These are phyloP conservation scores for Verticillium tricorpus DNA, from an alignment of 2,329 filamentous ascomycete species.

Conservation along the genomic window DNA sequence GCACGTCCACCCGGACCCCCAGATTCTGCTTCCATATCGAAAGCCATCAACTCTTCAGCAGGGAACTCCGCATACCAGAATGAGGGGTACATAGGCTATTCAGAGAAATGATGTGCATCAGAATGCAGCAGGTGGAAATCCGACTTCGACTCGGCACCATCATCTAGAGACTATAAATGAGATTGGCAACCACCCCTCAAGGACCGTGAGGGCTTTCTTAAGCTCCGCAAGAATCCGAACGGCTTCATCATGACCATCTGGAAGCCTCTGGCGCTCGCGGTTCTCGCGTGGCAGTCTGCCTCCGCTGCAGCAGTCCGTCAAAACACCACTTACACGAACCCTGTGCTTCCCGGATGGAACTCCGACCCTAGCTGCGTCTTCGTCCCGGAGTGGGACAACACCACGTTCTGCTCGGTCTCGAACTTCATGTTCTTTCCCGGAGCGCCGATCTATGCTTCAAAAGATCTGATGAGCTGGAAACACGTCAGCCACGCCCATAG, in stretches of 20 bases:
- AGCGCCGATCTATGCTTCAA: conserved; percentile 45
- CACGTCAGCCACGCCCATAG: conserved; percentile 31
- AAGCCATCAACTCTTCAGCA: background rate
- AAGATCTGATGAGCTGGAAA: conserved; percentile 45
- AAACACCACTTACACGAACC: conserved; percentile 29
- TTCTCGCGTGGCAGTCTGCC: background rate
- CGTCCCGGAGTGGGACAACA: conserved; percentile 30
- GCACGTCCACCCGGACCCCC: background rate
- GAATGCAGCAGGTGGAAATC: background rate
- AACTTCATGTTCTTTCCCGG: conserved; percentile 49
- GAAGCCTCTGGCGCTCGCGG: background rate
- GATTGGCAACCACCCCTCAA: too few relatives aligned
- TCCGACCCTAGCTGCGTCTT: conserved; percentile 41
- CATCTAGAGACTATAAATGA: too few relatives aligned
- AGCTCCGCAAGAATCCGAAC: background rate
- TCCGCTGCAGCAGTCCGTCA: background rate
- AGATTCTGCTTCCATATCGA: background rate
- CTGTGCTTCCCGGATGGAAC: conserved; percentile 44
- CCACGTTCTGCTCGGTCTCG: conserved; percentile 46
- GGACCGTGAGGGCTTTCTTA: background rate
- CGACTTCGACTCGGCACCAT: background rate
- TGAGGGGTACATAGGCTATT: too few relatives aligned
- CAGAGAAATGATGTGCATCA: too few relatives aligned
- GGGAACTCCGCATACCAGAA: too few relatives aligned
- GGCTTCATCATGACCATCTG: background rate